These are phyloP conservation scores for Kurtzmaniella quercitrusa DNA, from an alignment of 1,139 yeast species.

Conservation along the genomic window DNA sequence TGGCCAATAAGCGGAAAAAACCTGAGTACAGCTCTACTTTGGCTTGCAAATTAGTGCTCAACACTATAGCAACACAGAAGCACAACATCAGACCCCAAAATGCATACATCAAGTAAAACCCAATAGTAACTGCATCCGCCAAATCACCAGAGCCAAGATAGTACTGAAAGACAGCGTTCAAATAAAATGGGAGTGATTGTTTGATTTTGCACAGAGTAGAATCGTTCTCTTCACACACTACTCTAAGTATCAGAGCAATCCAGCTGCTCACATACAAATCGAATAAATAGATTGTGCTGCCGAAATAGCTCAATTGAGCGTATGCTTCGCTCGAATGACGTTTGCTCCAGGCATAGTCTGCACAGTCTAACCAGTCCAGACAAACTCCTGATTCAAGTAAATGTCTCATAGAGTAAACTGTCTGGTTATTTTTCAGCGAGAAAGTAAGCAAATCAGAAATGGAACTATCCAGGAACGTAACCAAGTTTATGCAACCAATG, in stretches of 20 bases:
- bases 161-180: not conserved
- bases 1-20: not conserved
- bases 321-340: not conserved
- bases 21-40: not conserved
- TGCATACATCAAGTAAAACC: conserved; percentile 1
- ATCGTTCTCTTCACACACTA: not conserved
- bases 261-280: not conserved
- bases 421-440: not conserved
- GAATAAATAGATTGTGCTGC: not conserved
- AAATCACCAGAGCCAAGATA: not conserved
- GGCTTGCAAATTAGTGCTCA: not conserved
- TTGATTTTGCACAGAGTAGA: not conserved
- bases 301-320: not conserved
- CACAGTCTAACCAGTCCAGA: conserved; percentile 1
- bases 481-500: not conserved
- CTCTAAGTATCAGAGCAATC: not conserved
- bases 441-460: not conserved
- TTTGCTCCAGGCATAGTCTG: not conserved
- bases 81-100: not conserved
- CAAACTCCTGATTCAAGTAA: not conserved
- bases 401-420: not conserved
- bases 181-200: conserved; percentile 1
- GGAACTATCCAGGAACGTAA: not conserved
- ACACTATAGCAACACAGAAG: not conserved
- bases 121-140: not conserved